Base-by-base conservation (phyloP, 2,329 filamentous ascomycete genomes). In the Ophiocordyceps australis region DNA sequence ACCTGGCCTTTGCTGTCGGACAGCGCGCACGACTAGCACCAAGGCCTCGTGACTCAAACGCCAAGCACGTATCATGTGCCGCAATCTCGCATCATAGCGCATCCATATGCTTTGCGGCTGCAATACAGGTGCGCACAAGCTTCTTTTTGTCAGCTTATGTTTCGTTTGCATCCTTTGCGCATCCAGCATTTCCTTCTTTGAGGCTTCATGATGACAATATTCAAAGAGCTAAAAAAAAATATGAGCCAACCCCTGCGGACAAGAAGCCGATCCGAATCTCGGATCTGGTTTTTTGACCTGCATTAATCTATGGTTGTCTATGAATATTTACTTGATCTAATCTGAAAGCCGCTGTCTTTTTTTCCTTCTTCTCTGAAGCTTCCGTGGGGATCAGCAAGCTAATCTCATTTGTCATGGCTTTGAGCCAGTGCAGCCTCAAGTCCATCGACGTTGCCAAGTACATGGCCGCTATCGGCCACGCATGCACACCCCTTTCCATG, bases 391-490 rank as follows among this genome's bases (percentile, higher is more conserved):
- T 36, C 23, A 45, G 39, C 22, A 34, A 40, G 43, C 49, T 53
- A 39, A 56, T 47, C 25, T 52, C 47, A 16, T 38, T 39, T 20
- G 48, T 45, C 31, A 53, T 44, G 38, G 49, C 42, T 35, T 48
- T 49, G 33, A 75, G 41, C 4, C 69, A 67, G 32, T 57, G 55
- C 28, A 65, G 43, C 28, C 70, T 58, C 39, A 58, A 50, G 18
- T 57, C 49, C n/a, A 44, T 41, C 15, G 54, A 54, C 24, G 48
- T 53, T 23, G 62, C 59, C 16, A 72, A 43, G 38, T 70, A 68
- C n/a, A 69, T 39, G 24, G 59, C 59, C 8, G 74, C 76, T 13
- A 91, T 74, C 0, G 80, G 79, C 82, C 81, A 91, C 9, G 74
- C 80, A 47, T 91, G 81, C 30, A 89, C 73, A 3, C 69, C 73